These are phyloP conservation scores for Pisolithus tinctorius DNA, from an alignment of 768 basidiomycete genomes.

Conservation along the genomic window DNA sequence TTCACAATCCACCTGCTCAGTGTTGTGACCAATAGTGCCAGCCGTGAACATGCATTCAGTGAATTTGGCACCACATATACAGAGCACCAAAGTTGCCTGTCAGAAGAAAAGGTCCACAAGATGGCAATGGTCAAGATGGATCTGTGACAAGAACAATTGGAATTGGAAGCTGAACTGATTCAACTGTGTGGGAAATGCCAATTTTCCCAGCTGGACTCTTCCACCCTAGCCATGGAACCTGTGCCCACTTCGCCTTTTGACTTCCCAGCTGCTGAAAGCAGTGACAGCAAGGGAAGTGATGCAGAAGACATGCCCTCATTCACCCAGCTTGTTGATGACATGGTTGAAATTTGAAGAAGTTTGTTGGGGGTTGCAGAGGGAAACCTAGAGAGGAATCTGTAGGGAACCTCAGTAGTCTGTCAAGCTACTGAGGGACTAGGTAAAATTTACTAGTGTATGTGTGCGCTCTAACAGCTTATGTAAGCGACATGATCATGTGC, in stretches of 20 bases:
- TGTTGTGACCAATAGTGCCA: neutral
- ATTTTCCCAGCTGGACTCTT: neutral
- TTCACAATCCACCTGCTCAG: neutral
- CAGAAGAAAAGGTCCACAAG: neutral
- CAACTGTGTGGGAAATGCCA: neutral
- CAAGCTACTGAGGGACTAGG: no score
- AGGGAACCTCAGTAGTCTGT: no score
- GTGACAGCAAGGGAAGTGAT: no score
- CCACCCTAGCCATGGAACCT: neutral
- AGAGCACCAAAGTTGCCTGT: neutral
- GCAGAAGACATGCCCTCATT: no score
- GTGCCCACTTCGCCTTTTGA: neutral
- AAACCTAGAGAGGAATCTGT: no score
- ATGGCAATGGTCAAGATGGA: conserved; percentile 14
- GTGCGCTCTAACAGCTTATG: no score
- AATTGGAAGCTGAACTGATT: conserved; percentile 4
- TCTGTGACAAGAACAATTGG: neutral
- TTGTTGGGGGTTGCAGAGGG: no score
- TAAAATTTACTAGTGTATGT: no score
- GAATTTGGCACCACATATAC: neutral
- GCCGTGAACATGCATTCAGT: neutral
- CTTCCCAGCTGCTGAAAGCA: no score
- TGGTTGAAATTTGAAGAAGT: no score
- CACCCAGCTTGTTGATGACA: neutral
- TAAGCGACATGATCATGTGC: no score